phyloP scores from a whole-genome alignment of 2,329 filamentous ascomycete genomes.

The Cladosporium sp. region DNA sequence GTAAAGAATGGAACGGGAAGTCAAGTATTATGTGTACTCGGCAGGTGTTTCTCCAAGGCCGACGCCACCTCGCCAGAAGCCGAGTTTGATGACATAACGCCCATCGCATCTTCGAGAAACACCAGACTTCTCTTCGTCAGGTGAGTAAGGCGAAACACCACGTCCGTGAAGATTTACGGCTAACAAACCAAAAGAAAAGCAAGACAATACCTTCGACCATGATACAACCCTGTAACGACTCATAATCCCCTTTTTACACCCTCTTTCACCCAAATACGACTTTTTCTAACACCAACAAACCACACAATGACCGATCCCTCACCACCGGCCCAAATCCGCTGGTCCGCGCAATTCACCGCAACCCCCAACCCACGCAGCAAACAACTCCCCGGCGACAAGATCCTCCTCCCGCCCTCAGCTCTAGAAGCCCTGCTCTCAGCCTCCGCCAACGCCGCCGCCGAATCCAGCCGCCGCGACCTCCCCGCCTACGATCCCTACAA shows the following conservation, averaged over 20 bases:
- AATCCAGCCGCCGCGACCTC: slow-evolving; percentile 38
- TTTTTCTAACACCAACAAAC: too few species aligned
- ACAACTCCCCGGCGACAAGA: slow-evolving; percentile 79
- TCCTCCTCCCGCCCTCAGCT: slow-evolving; percentile 82
- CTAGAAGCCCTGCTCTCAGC: slow-evolving; percentile 83
- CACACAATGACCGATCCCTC: too few species aligned
- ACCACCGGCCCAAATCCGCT: too few species aligned
- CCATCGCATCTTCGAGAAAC: slow-evolving; percentile 11
- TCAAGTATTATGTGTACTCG: too few species aligned
- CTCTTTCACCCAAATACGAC: too few species aligned
- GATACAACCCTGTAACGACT: too few species aligned
- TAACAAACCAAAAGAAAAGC: too few species aligned
- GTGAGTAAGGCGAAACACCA: background rate
- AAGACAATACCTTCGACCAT: too few species aligned
- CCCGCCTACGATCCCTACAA: slow-evolving; percentile 65
- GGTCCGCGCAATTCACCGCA: slow-evolving; percentile 68
- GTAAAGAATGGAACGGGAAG: too few species aligned
- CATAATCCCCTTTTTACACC: too few species aligned
- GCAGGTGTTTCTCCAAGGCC: too few species aligned
- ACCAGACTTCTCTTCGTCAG: background rate
- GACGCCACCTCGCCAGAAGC: background rate
- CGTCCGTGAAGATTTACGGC: too few species aligned
- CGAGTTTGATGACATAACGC: background rate
- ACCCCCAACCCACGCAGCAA: slow-evolving; percentile 46
- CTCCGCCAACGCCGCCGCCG: slow-evolving; percentile 51